These are phyloP conservation scores for Kwoniella shivajii DNA, from an alignment of 1,284 basidiomycete species.

Conservation along the genomic window DNA sequence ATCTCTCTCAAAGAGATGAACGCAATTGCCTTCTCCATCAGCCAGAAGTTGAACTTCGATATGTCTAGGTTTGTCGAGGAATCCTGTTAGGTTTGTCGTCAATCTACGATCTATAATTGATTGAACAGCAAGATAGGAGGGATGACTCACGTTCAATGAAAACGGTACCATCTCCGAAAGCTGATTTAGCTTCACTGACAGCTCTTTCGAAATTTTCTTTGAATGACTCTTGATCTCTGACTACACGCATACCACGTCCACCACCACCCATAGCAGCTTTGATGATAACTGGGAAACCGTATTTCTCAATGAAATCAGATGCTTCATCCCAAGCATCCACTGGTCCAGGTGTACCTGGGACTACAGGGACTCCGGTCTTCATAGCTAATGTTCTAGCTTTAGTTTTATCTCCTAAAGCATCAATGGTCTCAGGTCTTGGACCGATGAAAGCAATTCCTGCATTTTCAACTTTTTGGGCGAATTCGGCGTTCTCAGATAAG, in stretches of 20 bases:
- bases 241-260: slow-evolving; percentile 98
- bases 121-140: neutral
- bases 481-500: slow-evolving; percentile 93
- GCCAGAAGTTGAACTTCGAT: slow-evolving; percentile 97
- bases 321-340: slow-evolving; percentile 83
- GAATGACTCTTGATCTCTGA: slow-evolving; percentile 88
- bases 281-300: slow-evolving; percentile 97
- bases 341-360: slow-evolving; percentile 94
- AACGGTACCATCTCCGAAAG: slow-evolving; percentile 97
- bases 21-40: slow-evolving; percentile 86
- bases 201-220: slow-evolving; percentile 89
- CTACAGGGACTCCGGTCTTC: slow-evolving; percentile 88
- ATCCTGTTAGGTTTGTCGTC: no score
- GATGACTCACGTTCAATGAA: slow-evolving; percentile 82
- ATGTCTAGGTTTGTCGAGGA: slow-evolving; percentile 93
- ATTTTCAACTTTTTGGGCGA: slow-evolving; percentile 94
- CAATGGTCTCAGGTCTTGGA: slow-evolving; percentile 94
- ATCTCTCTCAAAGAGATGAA: slow-evolving; percentile 97
- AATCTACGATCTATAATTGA: neutral
- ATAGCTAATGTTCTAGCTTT: slow-evolving; percentile 84
- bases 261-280: slow-evolving; percentile 99
- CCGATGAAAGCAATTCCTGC: slow-evolving; percentile 98
- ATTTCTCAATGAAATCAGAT: slow-evolving; percentile 85
- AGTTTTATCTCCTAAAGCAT: slow-evolving; percentile 97
- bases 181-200: slow-evolving; percentile 90